Evolutionary conservation across 1,139 yeast species (phyloP).

Genomic region (Groenewaldozyma auringiensis): DNA sequence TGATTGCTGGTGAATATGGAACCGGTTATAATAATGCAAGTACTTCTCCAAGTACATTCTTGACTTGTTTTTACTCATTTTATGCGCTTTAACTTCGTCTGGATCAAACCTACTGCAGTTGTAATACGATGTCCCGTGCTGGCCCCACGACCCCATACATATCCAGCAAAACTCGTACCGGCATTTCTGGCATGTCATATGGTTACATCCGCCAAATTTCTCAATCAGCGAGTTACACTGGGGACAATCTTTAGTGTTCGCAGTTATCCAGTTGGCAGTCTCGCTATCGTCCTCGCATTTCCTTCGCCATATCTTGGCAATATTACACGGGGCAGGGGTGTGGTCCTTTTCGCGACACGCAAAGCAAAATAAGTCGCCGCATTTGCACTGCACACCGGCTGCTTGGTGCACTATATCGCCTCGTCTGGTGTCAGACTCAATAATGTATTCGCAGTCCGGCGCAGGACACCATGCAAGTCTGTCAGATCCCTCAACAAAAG

Average conservation of each 20-base stretch:
- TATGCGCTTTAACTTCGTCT: slow-evolving; percentile 31
- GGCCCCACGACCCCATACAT: slow-evolving; percentile 68
- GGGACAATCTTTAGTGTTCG: slow-evolving; percentile 82
- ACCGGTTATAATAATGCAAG: slow-evolving; percentile 69
- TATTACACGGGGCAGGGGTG: slow-evolving; percentile 70
- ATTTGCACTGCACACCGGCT: slow-evolving; percentile 63
- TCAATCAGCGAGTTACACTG: slow-evolving; percentile 51
- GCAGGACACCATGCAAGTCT: slow-evolving; percentile 76
- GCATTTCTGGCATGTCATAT: slow-evolving; percentile 84
- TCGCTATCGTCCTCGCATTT: slow-evolving; percentile 85
- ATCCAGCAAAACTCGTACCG: slow-evolving; percentile 86
- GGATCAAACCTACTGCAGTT: slow-evolving; percentile 58
- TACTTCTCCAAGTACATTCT: slow-evolving; percentile 51
- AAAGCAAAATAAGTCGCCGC: slow-evolving; percentile 71
- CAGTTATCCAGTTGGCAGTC: slow-evolving; percentile 82
- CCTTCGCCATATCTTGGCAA: slow-evolving; percentile 65
- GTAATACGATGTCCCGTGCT: slow-evolving; percentile 60
- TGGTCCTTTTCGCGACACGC: slow-evolving; percentile 64
- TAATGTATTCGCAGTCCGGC: slow-evolving; percentile 64
- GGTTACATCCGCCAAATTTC: slow-evolving; percentile 94
- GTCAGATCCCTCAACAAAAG: slow-evolving; percentile 47
- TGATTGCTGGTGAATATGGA: slow-evolving; percentile 70
- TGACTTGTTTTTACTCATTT: slow-evolving; percentile 32
- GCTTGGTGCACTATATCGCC: slow-evolving; percentile 36
- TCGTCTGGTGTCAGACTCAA: slow-evolving; percentile 38